phyloP scores from a whole-genome alignment of 176 grass and related monocot species.

The Triticum urartu region DNA sequence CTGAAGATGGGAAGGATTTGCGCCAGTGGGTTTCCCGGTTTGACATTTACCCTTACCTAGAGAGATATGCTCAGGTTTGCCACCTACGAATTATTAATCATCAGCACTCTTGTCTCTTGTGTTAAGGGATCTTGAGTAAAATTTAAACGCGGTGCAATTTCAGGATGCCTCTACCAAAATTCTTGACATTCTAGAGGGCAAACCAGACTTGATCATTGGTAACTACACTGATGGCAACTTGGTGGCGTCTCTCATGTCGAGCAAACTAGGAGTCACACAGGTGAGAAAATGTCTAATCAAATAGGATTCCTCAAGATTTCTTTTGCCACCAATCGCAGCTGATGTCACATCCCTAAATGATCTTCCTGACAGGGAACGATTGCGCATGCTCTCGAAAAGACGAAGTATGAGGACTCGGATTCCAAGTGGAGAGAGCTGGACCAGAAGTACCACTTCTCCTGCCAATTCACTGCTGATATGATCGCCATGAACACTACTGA shows the following conservation, averaged over 20 bases:
- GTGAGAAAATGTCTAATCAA: slow-evolving; percentile 29
- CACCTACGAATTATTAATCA: neutral
- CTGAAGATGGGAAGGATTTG: slow-evolving; percentile 57
- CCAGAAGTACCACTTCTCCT: slow-evolving; percentile 93
- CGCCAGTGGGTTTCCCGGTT: slow-evolving; percentile 85
- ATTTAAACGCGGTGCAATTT: neutral
- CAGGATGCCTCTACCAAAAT: slow-evolving; percentile 80
- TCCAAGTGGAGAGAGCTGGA: slow-evolving; percentile 89
- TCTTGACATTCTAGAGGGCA: slow-evolving; percentile 74
- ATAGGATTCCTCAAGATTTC: neutral
- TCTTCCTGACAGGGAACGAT: slow-evolving; percentile 69
- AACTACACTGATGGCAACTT: slow-evolving; percentile 97
- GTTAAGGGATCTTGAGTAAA: neutral
- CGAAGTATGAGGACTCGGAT: slow-evolving; percentile 92
- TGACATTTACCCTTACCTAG: slow-evolving; percentile 91
- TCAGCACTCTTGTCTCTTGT: slow-evolving; percentile 10
- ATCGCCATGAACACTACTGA: slow-evolving; percentile 93
- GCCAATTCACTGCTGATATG: slow-evolving; percentile 97
- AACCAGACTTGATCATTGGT: slow-evolving; percentile 93
- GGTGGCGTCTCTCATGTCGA: slow-evolving; percentile 82
- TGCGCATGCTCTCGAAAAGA: slow-evolving; percentile 96
- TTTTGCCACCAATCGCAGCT: neutral
- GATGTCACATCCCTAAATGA: slow-evolving; percentile 11
- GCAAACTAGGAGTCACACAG: slow-evolving; percentile 90
- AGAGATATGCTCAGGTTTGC: slow-evolving; percentile 93